Conservation (phyloP, 306 rosid species). For the Corylus americana region DNA sequence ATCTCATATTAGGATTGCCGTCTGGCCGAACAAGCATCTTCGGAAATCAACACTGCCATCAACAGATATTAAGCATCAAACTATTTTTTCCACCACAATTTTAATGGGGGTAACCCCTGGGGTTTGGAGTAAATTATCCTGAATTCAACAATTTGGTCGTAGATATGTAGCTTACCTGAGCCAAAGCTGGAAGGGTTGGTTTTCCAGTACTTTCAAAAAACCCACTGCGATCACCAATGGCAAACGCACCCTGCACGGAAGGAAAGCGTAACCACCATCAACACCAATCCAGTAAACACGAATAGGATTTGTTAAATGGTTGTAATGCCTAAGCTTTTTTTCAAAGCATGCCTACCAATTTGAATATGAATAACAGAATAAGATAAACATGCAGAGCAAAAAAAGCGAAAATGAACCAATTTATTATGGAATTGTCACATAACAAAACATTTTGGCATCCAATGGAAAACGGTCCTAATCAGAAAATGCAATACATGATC, state of each 20-base stretch:
- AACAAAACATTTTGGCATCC: background rate
- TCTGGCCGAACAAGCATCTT: background rate
- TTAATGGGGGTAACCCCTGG: too few species aligned
- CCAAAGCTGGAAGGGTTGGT: slow-evolving; percentile 82
- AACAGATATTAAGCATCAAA: background rate
- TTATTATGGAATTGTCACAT: background rate
- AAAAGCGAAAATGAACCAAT: slow-evolving; percentile 1
- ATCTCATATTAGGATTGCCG: background rate
- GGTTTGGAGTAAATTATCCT: too few species aligned
- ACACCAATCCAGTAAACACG: slow-evolving; percentile 71
- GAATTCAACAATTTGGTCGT: background rate
- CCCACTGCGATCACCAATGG: slow-evolving; percentile 96
- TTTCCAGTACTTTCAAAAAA: slow-evolving; percentile 84
- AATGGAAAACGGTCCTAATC: slow-evolving; percentile 16
- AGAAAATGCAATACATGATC: slow-evolving; percentile 11
- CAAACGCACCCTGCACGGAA: slow-evolving; percentile 65
- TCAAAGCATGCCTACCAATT: background rate
- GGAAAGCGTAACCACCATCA: slow-evolving; percentile 89
- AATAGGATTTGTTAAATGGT: background rate
- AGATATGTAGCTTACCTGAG: slow-evolving; percentile 56
- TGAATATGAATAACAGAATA: background rate
- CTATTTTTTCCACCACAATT: background rate
- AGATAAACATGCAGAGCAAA: background rate
- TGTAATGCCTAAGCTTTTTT: background rate
- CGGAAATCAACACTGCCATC: background rate